Evolutionary conservation across 139 green algal genomes (phyloP).

Genomic region (Haematococcus lacustris): DNA sequence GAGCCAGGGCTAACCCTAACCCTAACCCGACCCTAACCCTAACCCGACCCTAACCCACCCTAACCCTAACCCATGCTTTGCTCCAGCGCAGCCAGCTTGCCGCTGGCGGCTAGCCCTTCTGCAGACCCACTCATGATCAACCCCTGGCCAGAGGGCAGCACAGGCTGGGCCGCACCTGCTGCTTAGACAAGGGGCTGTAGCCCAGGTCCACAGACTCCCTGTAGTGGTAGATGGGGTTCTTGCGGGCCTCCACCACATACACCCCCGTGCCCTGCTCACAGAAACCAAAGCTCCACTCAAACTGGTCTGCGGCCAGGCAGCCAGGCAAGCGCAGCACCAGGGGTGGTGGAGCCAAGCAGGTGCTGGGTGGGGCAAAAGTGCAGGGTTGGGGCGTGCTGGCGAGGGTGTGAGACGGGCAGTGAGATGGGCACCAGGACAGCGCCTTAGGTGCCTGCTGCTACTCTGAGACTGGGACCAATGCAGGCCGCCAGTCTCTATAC

Average conservation of each 20-base stretch:
- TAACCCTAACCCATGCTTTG: neutral
- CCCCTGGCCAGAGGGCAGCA: neutral
- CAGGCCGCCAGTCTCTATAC: too few relatives aligned
- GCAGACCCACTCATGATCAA: neutral
- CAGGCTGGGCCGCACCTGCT: constrained; percentile 18
- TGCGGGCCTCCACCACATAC: constrained; percentile 33
- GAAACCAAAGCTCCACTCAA: neutral
- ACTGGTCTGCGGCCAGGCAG: neutral
- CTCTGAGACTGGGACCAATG: neutral
- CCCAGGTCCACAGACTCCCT: constrained; percentile 57
- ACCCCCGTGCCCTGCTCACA: constrained; percentile 45
- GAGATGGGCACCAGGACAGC: neutral
- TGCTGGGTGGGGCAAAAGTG: too few relatives aligned
- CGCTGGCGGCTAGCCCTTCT: neutral
- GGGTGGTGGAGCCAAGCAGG: too few relatives aligned
- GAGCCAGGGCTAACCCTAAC: neutral
- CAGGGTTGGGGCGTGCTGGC: too few relatives aligned
- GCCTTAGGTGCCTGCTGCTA: neutral
- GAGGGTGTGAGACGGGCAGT: too few relatives aligned
- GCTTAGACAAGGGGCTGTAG: constrained; percentile 27
- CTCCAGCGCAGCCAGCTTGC: neutral
- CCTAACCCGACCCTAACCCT: neutral
- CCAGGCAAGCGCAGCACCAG: neutral
- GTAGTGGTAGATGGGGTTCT: constrained; percentile 60
- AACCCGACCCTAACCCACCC: neutral